These are phyloP conservation scores for Suaeda aralocaspica DNA, from an alignment of 148 eudicot species.

Conservation along the genomic window DNA sequence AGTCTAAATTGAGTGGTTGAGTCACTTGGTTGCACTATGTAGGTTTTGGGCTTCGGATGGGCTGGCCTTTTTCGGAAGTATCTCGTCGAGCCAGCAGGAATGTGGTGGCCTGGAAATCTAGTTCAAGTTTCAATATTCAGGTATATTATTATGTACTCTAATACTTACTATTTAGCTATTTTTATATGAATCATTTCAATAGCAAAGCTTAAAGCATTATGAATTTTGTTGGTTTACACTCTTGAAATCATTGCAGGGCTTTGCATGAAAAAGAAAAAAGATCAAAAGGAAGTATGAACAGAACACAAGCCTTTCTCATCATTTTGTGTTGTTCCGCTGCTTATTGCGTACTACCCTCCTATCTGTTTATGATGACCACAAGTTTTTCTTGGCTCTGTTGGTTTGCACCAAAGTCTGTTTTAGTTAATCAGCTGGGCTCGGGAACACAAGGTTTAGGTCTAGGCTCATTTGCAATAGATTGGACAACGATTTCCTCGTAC, in stretches of 20 bases:
- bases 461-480: slow-evolving; percentile 74
- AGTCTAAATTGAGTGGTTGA: not conserved
- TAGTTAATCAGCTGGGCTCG: slow-evolving; percentile 77
- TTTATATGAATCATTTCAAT: not conserved
- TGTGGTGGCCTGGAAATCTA: slow-evolving; percentile 86
- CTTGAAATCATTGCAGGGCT: slow-evolving; percentile 49
- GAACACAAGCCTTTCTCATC: slow-evolving; percentile 75
- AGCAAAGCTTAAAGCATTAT: not conserved
- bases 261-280: slow-evolving; percentile 76
- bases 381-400: slow-evolving; percentile 91
- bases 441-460: slow-evolving; percentile 71
- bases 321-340: slow-evolving; percentile 61
- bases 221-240: not conserved
- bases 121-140: slow-evolving; percentile 86
- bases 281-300: slow-evolving; percentile 44
- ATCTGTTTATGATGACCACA: slow-evolving; percentile 62
- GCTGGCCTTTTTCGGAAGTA: slow-evolving; percentile 73
- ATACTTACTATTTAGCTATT: not conserved
- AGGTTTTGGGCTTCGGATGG: slow-evolving; percentile 87
- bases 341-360: slow-evolving; percentile 64
- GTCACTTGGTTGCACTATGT: not conserved
- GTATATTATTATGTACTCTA: slow-evolving; percentile 23
- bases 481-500: slow-evolving; percentile 80
- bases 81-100: slow-evolving; percentile 74
- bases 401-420: slow-evolving; percentile 56